These are phyloP conservation scores for Pichia terricola DNA, from an alignment of 1,139 yeast species.

Conservation along the genomic window DNA sequence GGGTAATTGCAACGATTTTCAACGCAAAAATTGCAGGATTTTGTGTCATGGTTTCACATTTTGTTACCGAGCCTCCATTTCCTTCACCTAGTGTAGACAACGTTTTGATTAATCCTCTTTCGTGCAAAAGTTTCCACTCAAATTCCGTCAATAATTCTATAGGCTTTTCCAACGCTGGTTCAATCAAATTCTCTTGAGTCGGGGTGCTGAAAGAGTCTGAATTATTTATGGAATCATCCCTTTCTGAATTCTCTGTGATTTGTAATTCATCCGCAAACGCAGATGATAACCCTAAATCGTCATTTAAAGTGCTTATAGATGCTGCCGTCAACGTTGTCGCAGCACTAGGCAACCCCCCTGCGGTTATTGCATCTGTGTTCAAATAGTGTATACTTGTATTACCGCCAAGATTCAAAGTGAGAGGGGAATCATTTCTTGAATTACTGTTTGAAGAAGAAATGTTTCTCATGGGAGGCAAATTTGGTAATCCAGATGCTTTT, in stretches of 20 bases:
- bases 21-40: constrained; percentile 63
- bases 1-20: constrained; percentile 75
- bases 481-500: constrained; percentile 1
- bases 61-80: constrained; percentile 81
- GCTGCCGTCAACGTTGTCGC: constrained; percentile 11
- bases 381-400: too few relatives aligned
- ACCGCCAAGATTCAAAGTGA: constrained; percentile 1
- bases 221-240: not conserved
- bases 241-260: constrained; percentile 3
- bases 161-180: constrained; percentile 1
- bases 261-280: constrained; percentile 6
- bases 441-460: not conserved
- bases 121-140: constrained; percentile 66
- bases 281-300: constrained; percentile 5
- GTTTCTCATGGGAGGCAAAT: constrained; percentile 6
- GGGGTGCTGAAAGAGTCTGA: constrained; percentile 4
- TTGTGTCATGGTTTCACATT: constrained; percentile 52
- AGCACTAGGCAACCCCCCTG: constrained; percentile 10
- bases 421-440: too few relatives aligned
- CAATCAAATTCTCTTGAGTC: constrained; percentile 2
- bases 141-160: constrained; percentile 45
- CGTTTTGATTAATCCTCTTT: constrained; percentile 48
- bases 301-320: constrained; percentile 9
- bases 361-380: not conserved
- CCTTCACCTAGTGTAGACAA: constrained; percentile 83